Evolutionary conservation across 2,329 filamentous ascomycete species (phyloP).

Genomic region (Hortaea sp.): DNA sequence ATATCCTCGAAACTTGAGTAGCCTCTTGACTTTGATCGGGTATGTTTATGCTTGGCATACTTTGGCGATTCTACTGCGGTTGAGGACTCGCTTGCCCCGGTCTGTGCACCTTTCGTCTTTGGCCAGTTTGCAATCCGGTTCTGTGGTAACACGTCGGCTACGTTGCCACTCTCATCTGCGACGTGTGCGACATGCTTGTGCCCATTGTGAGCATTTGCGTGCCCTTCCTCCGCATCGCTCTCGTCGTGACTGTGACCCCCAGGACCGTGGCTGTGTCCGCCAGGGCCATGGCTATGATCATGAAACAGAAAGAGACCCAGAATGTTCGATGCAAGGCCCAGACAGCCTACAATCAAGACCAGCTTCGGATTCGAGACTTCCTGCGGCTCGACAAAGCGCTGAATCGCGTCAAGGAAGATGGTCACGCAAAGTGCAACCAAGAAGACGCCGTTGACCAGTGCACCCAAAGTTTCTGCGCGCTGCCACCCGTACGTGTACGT

Average conservation of each 20-base stretch:
- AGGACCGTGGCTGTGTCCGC: constrained; percentile 31
- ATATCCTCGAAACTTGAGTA: constrained; percentile 56
- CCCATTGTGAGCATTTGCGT: constrained; percentile 24
- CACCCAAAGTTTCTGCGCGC: constrained; percentile 90
- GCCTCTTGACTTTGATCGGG: constrained; percentile 47
- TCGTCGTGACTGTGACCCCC: constrained; percentile 27
- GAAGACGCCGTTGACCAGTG: constrained; percentile 95
- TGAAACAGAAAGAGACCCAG: constrained; percentile 84
- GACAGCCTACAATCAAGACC: constrained; percentile 78
- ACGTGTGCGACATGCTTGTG: constrained; percentile 39
- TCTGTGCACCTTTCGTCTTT: constrained; percentile 16
- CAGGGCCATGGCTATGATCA: constrained; percentile 80
- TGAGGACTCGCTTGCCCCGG: constrained; percentile 17
- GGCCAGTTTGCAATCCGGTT: constrained; percentile 46
- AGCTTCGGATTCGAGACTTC: constrained; percentile 75
- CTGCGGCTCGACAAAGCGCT: constrained; percentile 83
- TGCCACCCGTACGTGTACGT: constrained; percentile 97
- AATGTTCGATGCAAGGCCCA: constrained; percentile 80
- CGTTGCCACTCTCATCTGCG: constrained; percentile 49
- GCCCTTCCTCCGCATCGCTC: constrained; percentile 42
- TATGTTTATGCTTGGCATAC: constrained; percentile 47
- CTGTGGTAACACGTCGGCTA: constrained; percentile 54
- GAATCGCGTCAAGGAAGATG: constrained; percentile 90
- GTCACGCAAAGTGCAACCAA: constrained; percentile 91
- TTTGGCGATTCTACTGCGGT: constrained; percentile 6